phyloP scores from a whole-genome alignment of 2,329 filamentous ascomycete species.

The Intubia oerlemansii region DNA sequence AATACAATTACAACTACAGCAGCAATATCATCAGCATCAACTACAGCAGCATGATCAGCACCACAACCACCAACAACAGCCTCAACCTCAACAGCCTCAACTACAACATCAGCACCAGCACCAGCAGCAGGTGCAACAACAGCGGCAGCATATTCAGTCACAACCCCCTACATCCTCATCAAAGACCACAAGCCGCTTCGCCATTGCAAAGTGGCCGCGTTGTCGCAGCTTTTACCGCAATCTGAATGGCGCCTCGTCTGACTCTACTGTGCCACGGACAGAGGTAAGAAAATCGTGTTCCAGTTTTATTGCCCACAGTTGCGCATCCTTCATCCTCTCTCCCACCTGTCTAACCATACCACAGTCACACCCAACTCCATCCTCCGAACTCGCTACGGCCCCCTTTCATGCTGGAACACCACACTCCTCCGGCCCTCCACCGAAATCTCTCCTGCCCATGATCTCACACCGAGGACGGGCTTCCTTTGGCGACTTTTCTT shows the following conservation, averaged over 20 bases:
- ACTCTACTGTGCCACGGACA: neutral
- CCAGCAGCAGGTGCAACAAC: slow-evolving; percentile 1
- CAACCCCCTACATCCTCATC: neutral
- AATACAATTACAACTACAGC: too few species aligned
- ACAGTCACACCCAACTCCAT: neutral
- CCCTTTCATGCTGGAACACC: too few species aligned
- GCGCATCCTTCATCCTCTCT: too few species aligned
- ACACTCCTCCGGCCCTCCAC: neutral
- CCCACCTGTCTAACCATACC: neutral
- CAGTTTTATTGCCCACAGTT: neutral
- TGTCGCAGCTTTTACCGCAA: slow-evolving; percentile 3
- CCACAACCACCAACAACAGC: neutral
- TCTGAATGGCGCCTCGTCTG: slow-evolving; percentile 3
- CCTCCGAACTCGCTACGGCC: neutral
- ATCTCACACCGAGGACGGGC: slow-evolving; percentile 6
- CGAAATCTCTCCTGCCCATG: slow-evolving; percentile 1
- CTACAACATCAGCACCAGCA: neutral
- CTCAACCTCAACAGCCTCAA: too few species aligned
- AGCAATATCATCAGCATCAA: slow-evolving; percentile 1
- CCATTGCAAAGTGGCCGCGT: slow-evolving; percentile 1
- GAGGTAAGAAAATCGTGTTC: neutral
- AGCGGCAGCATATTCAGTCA: neutral
- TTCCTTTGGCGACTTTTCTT: slow-evolving; percentile 4
- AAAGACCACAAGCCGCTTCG: neutral
- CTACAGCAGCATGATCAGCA: slow-evolving; percentile 1